A percentile compares a stretch with the other conserved stretches of the same genome.
Evolutionary conservation across 306 rosid genomes (phyloP).

Genomic region (Quercus dentata): DNA sequence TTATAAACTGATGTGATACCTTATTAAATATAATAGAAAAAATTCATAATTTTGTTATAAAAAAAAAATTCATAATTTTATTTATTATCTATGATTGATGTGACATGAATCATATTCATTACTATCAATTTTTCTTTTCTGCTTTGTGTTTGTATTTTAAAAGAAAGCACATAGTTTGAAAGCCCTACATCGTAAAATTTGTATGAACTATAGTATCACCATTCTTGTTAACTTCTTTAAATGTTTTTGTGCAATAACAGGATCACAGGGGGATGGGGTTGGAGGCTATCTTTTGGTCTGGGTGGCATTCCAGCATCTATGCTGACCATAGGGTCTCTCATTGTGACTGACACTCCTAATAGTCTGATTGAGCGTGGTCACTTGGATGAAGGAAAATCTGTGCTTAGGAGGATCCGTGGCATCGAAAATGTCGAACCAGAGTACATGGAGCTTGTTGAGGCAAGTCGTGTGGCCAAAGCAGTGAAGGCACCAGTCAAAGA

Average conservation of each 20-base stretch:
- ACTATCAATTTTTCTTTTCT: too few species aligned
- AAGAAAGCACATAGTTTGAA: too few species aligned
- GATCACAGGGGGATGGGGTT: slow-evolving; percentile 57
- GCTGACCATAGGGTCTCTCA: slow-evolving; percentile 34
- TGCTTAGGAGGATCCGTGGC: slow-evolving; percentile 53
- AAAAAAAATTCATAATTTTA: too few species aligned
- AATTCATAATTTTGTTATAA: too few species aligned
- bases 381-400: slow-evolving; percentile 41
- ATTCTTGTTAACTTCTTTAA: too few species aligned
- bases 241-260: slow-evolving; percentile 10
- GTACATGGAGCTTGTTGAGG: slow-evolving; percentile 44
- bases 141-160: too few species aligned
- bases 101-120: too few species aligned
- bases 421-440: slow-evolving; percentile 48
- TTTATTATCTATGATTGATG: too few species aligned
- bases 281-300: slow-evolving; percentile 62
- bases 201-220: too few species aligned
- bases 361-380: slow-evolving; percentile 54
- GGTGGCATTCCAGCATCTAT: slow-evolving; percentile 49
- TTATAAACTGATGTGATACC: too few species aligned
- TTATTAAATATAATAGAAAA: too few species aligned
- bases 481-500: slow-evolving; percentile 40
- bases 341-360: slow-evolving; percentile 52
- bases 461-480: slow-evolving; percentile 40
- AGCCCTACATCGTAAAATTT: too few species aligned